Evolutionary conservation across 306 rosid genomes (phyloP), one percentile per base, ranked within the genome.

Genomic region (Inga laurina): DNA sequence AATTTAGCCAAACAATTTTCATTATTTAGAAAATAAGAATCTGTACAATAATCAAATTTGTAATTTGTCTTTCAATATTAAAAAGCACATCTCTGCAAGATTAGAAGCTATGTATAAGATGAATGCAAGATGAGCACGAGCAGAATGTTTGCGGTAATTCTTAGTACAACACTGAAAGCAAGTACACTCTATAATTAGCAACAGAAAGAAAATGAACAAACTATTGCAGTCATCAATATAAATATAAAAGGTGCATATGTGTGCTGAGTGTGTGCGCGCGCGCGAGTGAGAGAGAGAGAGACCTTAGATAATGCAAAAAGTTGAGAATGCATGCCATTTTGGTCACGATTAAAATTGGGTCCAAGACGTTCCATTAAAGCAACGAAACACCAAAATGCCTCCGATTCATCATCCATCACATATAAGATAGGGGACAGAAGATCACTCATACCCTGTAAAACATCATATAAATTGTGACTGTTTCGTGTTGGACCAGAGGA

Each of bases 301-400:
- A 96, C 99, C 99, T 96, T 96, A 11, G 94, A 92, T 85, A 96
- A 82, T 35, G 99, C 94, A 91, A 96, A 96, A 62, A 96, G 98
- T 86, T 96, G 99, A 82, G 98, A 92, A 85, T 94, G 99, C 99
- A 96, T 96, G 89, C 99, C 99, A 62, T 89, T 96, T 86, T 96
- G 99, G 87, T 96, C 99, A 51, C 98, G 99, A 81, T 96, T 94
- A 88, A 96, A 96, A 88, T 96, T 96, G 70, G 99, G 98, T 82
- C 99, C 99, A 37, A 96, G 94, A 48, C 97, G 97, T 79, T 91
- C 97, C 99, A 96, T 90, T 65, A 96, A 84, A 43, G 96, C 91
- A 86, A 91, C 99, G 82, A 96, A 96, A 86, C 98, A 93, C 99
- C 99, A 93, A 88, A 96, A 96, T 71, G 98, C 88, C 77, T 92